A percentile compares a stretch with the other conserved stretches of the same genome.
Evolutionary conservation across 2,329 filamentous ascomycete genomes (phyloP).

Genomic region (Talaromyces marneffei): DNA sequence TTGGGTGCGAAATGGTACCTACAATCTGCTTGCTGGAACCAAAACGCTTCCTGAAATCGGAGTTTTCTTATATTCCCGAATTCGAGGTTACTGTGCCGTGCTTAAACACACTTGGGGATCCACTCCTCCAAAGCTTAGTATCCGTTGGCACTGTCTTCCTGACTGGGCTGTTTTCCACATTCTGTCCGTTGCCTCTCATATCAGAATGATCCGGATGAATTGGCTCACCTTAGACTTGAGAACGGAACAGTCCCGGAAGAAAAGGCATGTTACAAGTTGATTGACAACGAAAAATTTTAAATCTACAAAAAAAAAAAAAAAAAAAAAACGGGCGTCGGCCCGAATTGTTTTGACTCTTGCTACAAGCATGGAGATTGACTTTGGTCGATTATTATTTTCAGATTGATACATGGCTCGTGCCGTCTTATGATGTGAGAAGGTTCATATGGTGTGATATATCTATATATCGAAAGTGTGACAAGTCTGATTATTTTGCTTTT

Average conservation of each 20-base stretch:
- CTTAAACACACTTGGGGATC: not conserved
- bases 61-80: not conserved
- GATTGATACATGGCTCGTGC: not conserved
- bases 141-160: not conserved
- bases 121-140: not conserved
- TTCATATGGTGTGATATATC: not conserved
- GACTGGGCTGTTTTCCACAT: not conserved
- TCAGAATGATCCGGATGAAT: not conserved
- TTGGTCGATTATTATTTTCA: not conserved
- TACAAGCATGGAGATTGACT: not conserved
- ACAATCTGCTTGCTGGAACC: not conserved
- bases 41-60: not conserved
- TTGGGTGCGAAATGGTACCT: not conserved
- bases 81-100: not conserved
- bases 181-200: conserved; percentile 1
- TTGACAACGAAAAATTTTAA: not conserved
- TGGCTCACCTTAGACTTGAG: not conserved
- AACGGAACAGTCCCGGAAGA: not conserved
- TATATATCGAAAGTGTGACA: not conserved
- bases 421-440: not conserved
- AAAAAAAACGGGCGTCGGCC: not conserved
- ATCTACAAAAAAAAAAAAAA: too few species aligned
- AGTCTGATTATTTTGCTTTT: not conserved
- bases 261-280: not conserved
- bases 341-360: not conserved